Evolutionary conservation across 371 early-diverging fungal genomes (phyloP).

Genomic region (Coemansia sp.): DNA sequence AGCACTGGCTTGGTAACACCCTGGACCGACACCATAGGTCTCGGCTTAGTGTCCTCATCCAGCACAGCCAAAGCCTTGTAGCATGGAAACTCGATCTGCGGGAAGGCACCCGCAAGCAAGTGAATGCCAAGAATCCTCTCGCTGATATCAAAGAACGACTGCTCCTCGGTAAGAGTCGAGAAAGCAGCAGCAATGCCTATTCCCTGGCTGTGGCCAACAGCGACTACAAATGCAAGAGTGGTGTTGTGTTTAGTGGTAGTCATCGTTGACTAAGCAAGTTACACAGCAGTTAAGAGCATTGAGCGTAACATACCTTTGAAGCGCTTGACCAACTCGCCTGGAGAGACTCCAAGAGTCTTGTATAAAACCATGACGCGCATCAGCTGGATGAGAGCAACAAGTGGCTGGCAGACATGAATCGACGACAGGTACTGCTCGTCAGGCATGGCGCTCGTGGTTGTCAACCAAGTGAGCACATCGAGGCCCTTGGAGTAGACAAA

Average conservation of each 20-base stretch:
- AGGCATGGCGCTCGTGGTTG: conserved; percentile 70
- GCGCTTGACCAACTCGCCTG: conserved; percentile 50
- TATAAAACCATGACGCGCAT: conserved; percentile 63
- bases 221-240: conserved; percentile 30
- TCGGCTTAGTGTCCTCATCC: neutral
- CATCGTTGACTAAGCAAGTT: no score
- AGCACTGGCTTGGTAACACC: conserved; percentile 1
- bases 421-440: conserved; percentile 72
- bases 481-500: conserved; percentile 73
- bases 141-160: conserved; percentile 72
- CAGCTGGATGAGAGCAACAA: conserved; percentile 75
- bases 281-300: neutral
- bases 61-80: neutral
- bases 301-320: conserved; percentile 55
- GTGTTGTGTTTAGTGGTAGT: neutral
- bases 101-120: conserved; percentile 9
- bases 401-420: conserved; percentile 81
- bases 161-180: conserved; percentile 74
- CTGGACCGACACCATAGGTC: conserved; percentile 10
- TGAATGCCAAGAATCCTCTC: conserved; percentile 70
- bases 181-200: conserved; percentile 83
- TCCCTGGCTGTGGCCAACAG: conserved; percentile 91
- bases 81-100: conserved; percentile 2
- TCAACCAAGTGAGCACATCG: conserved; percentile 80
- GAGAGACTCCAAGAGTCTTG: conserved; percentile 54